Evolutionary conservation across 257 asterid genomes (phyloP).

Genomic region (Ehretia macrophylla): DNA sequence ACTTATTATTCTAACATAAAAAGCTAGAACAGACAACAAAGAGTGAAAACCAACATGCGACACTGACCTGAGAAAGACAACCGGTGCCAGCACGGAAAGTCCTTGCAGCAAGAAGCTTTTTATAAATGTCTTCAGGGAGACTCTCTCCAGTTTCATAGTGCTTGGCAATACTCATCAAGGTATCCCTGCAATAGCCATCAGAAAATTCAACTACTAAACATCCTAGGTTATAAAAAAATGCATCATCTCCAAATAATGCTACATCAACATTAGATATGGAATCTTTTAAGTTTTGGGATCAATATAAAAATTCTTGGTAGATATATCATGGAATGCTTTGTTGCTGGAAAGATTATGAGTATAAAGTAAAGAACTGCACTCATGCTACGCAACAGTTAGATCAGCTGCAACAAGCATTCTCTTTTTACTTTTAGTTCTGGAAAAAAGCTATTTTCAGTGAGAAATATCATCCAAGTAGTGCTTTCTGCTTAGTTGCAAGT

Average conservation of each 20-base stretch:
- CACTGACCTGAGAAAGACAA: slow-evolving; percentile 87
- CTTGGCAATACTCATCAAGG: slow-evolving; percentile 94
- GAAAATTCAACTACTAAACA: slow-evolving; percentile 5
- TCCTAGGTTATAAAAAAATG: background rate
- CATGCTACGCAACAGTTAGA: too few relatives aligned
- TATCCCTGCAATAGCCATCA: slow-evolving; percentile 58
- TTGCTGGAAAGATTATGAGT: too few relatives aligned
- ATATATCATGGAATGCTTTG: too few relatives aligned
- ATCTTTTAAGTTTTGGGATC: too few relatives aligned
- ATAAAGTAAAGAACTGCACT: too few relatives aligned
- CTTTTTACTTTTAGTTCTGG: too few relatives aligned
- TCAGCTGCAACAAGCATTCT: too few relatives aligned
- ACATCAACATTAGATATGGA: too few relatives aligned
- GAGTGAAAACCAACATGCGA: too few relatives aligned
- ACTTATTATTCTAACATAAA: too few relatives aligned
- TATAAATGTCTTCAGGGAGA: slow-evolving; percentile 85
- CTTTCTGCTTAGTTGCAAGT: background rate
- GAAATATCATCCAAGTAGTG: background rate
- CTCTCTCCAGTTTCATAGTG: slow-evolving; percentile 93
- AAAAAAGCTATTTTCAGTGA: background rate
- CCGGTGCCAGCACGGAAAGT: slow-evolving; percentile 95
- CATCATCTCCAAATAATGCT: background rate
- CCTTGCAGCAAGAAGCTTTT: slow-evolving; percentile 97
- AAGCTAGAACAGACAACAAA: too few relatives aligned
- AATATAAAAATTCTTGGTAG: too few relatives aligned